Evolutionary conservation across 768 basidiomycete genomes (phyloP).

Genomic region (Xerocomus spinulosus): DNA sequence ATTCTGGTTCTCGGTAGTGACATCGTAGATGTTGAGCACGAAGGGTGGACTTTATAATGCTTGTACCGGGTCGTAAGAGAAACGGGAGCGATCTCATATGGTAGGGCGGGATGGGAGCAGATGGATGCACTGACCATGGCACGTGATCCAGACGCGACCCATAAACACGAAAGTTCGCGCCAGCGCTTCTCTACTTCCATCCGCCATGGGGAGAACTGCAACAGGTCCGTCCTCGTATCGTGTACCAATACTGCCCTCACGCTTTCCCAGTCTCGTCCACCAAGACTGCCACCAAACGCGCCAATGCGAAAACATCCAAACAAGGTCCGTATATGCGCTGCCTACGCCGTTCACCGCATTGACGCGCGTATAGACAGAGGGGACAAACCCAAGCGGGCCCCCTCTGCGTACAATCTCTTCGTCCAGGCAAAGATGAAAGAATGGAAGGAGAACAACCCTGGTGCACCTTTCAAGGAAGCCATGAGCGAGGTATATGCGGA

Average conservation of each 20-base stretch:
- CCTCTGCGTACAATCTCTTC: constrained; percentile 55
- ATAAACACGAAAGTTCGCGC: constrained; percentile 15
- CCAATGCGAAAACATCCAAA: constrained; percentile 45
- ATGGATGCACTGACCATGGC: constrained; percentile 12
- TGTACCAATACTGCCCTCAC: constrained; percentile 1
- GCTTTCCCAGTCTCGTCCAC: constrained; percentile 44
- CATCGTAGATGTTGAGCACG: too few relatives aligned
- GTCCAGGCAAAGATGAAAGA: constrained; percentile 53
- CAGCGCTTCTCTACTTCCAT: constrained; percentile 8
- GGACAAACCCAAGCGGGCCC: constrained; percentile 54
- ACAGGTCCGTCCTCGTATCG: constrained; percentile 39
- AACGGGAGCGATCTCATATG: too few relatives aligned
- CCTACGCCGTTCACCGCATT: not conserved
- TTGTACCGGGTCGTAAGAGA: too few relatives aligned
- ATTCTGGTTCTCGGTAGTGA: too few relatives aligned
- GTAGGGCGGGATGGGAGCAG: too few relatives aligned
- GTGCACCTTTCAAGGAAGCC: constrained; percentile 46
- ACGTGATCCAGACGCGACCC: constrained; percentile 30
- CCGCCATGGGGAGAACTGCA: constrained; percentile 46
- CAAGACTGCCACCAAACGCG: constrained; percentile 53
- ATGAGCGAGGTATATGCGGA: constrained; percentile 39
- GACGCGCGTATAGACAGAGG: constrained; percentile 28
- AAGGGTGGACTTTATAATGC: too few relatives aligned
- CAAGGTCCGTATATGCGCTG: constrained; percentile 26
- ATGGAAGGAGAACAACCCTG: constrained; percentile 52